Conservation (phyloP, 1,284 basidiomycete species). For the Albatrellus sp. region DNA sequence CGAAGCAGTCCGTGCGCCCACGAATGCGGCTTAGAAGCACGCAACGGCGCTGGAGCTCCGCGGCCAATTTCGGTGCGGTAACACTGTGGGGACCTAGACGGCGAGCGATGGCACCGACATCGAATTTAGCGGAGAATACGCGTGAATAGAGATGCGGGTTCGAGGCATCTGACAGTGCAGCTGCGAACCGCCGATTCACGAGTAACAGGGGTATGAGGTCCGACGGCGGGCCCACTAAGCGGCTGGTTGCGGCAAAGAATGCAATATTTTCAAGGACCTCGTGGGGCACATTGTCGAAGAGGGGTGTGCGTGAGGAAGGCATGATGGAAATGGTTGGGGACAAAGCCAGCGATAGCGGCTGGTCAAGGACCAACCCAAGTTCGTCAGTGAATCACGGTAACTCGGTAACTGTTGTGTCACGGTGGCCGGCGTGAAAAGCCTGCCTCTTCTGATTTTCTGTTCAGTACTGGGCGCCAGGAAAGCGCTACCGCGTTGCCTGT, state of each 20-base stretch:
- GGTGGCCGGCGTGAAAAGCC: background rate
- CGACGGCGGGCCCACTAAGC: conserved; percentile 12
- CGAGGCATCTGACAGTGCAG: conserved; percentile 6
- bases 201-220: conserved; percentile 12
- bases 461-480: too few relatives aligned
- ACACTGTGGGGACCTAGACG: conserved; percentile 15
- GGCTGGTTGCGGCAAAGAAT: conserved; percentile 7
- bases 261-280: conserved; percentile 16
- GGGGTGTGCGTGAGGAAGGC: background rate
- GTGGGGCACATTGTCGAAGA: conserved; percentile 12
- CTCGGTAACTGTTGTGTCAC: background rate
- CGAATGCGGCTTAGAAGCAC: conserved; percentile 39
- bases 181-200: conserved; percentile 8
- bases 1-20: conserved; percentile 22
- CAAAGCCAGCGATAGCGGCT: background rate
- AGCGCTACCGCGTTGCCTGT: background rate
- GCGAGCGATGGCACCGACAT: conserved; percentile 13
- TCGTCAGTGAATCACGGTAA: background rate
- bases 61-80: conserved; percentile 17
- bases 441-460: too few relatives aligned
- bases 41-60: conserved; percentile 37
- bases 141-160: conserved; percentile 14
- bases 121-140: conserved; percentile 15
- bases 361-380: too few relatives aligned
- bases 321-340: background rate